Base-by-base conservation (phyloP, 2,329 filamentous ascomycete genomes). In the Aspergillus aculeatus region DNA sequence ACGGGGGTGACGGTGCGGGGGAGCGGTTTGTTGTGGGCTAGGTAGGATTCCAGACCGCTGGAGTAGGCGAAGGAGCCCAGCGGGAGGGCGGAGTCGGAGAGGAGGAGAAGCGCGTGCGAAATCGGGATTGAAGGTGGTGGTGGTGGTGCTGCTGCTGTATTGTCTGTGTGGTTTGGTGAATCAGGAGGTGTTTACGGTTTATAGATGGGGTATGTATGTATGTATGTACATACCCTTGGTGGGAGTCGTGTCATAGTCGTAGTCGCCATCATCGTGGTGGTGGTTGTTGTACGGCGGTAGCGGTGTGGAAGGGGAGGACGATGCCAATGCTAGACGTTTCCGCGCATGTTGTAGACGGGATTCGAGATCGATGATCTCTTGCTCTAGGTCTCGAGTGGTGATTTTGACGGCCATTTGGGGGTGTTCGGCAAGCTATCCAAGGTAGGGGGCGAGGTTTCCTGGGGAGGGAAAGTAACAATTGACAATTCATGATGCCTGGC, bases 21-120 rank as follows among this genome's bases (percentile, higher is more conserved):
- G n/a, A 74, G 66, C 21, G 71, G 67, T 59, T 80, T 81, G 62
- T 79, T 74, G 69, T 88, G 86, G 3, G 83, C 84, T 55, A 88
- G 81, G 68, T 84, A 88, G 21, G 85, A 88, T 71, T 88, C 86
- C 19, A 88, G 76, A 4, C 86, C 86, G 68, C 80, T 85, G 71
- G 83, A 86, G 76, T 87, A 88, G 63, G 86, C 86, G 70, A 88
- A 88, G 1, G 86, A 87, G 50, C 86, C 86, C 2, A 88, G 75
- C 1, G 86, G 86, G 1, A 88, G 80, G 19, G 85, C 85, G 21
- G 85, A 87, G 73, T 88, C 86, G 55, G 86, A 83, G 29, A 88
- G 81, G 16, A 88, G 78, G 49, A 88, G 80, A 11, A 88, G 79
- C 26, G 82, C 78, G 68, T 87, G 85, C 4, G 51, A 52, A 51